Evolutionary conservation across 2,329 filamentous ascomycete genomes (phyloP), one percentile per base, ranked within the genome.

Genomic region (Ophiosphaerella narmari): DNA sequence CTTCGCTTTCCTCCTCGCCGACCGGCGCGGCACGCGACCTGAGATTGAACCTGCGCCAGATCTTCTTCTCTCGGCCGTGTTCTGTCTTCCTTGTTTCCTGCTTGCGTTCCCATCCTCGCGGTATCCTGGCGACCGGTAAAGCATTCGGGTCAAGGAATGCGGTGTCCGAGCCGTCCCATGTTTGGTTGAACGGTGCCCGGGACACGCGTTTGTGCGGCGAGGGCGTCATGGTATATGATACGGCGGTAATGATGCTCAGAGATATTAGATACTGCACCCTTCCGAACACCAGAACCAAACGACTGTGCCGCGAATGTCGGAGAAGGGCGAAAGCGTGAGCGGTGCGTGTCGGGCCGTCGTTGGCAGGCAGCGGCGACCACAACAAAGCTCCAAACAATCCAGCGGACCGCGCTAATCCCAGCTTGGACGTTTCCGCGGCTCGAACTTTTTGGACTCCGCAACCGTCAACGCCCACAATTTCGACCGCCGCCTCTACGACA

Each of bases 61-160:
- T 74, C 57, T 78, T 79, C 54, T 75, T 75, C 16, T 74, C 68
- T 46, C 68, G 71, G 9, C 68, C 70, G 26, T 70, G 64, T 13
- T 63, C 57, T 16, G 60, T 55, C 46, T 72, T 70, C 11, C 76
- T 76, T 11, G 72, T 72, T 50, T 76, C 66, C 6, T 77, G 74
- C 47, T 72, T 74, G 42, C 79, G 74, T 47, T 82, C 79, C 78
- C 78, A 82, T 39, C 70, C 78, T 39, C 78, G 76, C 14, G 74
- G 75, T 4, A 75, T 68, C 42, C 74, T 75, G 12, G 73, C 60
- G 24, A 78, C 55, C 13, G 75, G 69, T 4, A 80, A 63, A 29
- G 74, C 66, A 35, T 55, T 63, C 8, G 77, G 75, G 35, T 72
- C 68, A 50, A 80, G 70, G 50, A 70, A 67, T 24, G 74, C 64